Evolutionary conservation across 306 rosid genomes (phyloP), one percentile per base, ranked within the genome.

Genomic region (Vigna nakashimae): DNA sequence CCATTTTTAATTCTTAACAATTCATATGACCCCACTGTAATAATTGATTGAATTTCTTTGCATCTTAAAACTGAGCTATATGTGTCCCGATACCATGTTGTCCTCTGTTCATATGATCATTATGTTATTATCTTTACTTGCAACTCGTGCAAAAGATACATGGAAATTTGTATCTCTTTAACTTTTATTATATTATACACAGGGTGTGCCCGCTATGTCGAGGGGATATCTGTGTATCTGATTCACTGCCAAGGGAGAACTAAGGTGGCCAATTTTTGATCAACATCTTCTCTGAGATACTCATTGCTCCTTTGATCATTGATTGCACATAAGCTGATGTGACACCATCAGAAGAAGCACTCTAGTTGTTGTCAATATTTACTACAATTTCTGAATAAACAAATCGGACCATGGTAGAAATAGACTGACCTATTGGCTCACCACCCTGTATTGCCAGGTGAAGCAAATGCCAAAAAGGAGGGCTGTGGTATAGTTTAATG

Each of bases 131-230:
- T 40, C 72, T 68, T 73, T 52, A 18, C 56, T 28, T 7, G 28
- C 40, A 48, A 76, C 69, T 62, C 68, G 58, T 80, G 71, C 36
- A 68, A 36, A 49, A 63, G 60, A 65, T 53, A 57, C 77, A 16
- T 51, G 57, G 73, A 46, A 56, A 75, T 75, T 50, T 65, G 58
- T 57, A 13, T 65, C 70, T 59, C 78, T 11, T 73, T 52, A n/a
- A 63, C 71, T 62, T 79, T 52, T 77, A 17, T 15, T 36, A 6
- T 71, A 22, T 80, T 76, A 52, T 82, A 50, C 77, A 79, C 97
- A 96, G 99, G 98, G 99, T 96, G 65, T 96, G 99, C 74, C 99
- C 99, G 12, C 89, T 96, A 16, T 96, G 99, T 79, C 87, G 99
- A 22, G 89, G 97, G 24, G 99, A 96, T 83, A 77, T 96, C 57